Evolutionary conservation across 2,329 filamentous ascomycete genomes (phyloP), one percentile per base, ranked within the genome.

Genomic region (Colletotrichum navitas): DNA sequence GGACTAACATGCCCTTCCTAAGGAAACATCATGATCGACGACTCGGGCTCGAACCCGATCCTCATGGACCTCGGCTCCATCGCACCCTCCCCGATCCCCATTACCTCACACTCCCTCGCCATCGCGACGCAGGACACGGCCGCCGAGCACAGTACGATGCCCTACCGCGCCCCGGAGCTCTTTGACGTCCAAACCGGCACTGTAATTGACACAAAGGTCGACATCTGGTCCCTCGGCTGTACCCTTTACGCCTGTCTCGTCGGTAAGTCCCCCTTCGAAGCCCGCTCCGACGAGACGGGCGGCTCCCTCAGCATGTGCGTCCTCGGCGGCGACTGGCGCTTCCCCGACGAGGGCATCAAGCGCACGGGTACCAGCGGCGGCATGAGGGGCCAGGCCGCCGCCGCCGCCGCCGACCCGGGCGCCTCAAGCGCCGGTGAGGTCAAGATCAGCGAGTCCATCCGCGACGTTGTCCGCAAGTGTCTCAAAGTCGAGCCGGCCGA

Each of bases 21-120:
- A 90, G 89, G 94, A 70, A 99, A 99, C 83, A 97, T 99, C 79
- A 99, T 99, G 96, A 97, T 99, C 76, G 92, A 93, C 75, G 95
- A 98, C 80, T 91, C 94, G 77, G 96, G 96, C 76, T 89, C 91
- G 71, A 91, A 91, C 39, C 95, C 96, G 3, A 96, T 99, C 77
- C 89, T 99, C 45, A 99, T 99, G 96, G 96, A 99, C 80, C 90
- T 99, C 32, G 96, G 96, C 74, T 98, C 94, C 68, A 87, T 99
- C 68, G 92, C 94, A 51, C 93, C 93, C 24, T 94, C 94, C 2
- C 96, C 96, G 1, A 93, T 94, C 68, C 90, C 93, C 34, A 95
- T 98, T 76, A 97, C 95, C 5, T 96, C 93, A 24, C 92, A 95
- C 73, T 97, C 94, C 3, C 88, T 97, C 66, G 96, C 96, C 55